These are phyloP conservation scores for Arthrobotrys musiformis DNA, from an alignment of 2,329 filamentous ascomycete genomes.

Conservation along the genomic window DNA sequence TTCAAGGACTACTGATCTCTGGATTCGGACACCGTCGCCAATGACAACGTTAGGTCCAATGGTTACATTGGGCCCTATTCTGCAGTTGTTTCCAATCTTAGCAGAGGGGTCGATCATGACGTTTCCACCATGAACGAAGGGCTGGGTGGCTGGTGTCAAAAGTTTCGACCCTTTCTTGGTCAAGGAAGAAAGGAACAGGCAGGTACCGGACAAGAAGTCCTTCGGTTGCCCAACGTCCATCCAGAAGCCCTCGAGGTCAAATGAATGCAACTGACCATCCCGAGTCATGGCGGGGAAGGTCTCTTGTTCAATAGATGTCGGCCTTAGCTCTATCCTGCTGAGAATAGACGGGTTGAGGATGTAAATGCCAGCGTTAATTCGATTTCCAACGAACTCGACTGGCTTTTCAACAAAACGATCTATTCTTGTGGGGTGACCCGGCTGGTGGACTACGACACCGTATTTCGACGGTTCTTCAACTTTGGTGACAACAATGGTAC, in stretches of 20 bases:
- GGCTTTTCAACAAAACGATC: constrained; percentile 99
- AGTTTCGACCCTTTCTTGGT: constrained; percentile 89
- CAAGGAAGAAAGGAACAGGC: constrained; percentile 92
- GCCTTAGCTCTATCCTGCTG: constrained; percentile 90
- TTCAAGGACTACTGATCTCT: constrained; percentile 88
- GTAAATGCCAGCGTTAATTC: constrained; percentile 98
- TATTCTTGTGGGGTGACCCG: constrained; percentile 87
- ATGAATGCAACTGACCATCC: constrained; percentile 91
- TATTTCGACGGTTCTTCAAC: constrained; percentile 99
- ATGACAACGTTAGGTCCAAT: constrained; percentile 93
- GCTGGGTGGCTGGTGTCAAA: constrained; percentile 77
- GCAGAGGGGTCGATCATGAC: constrained; percentile 93
- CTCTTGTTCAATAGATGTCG: constrained; percentile 98
- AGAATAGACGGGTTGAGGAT: constrained; percentile 94
- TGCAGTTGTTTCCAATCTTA: constrained; percentile 98
- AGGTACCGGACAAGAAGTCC: constrained; percentile 96
- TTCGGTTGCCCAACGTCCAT: constrained; percentile 99
- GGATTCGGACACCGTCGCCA: constrained; percentile 91
- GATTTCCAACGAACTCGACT: constrained; percentile 97
- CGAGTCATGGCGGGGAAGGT: constrained; percentile 94
- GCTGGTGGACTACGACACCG: constrained; percentile 97
- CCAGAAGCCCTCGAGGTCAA: constrained; percentile 97
- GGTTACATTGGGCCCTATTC: constrained; percentile 95
- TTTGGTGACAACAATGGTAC: constrained; percentile 98
- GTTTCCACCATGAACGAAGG: constrained; percentile 91